A percentile compares a stretch with the other conserved stretches of the same genome.
phyloP scores from a whole-genome alignment of 768 basidiomycete species.

The Russula virescens region DNA sequence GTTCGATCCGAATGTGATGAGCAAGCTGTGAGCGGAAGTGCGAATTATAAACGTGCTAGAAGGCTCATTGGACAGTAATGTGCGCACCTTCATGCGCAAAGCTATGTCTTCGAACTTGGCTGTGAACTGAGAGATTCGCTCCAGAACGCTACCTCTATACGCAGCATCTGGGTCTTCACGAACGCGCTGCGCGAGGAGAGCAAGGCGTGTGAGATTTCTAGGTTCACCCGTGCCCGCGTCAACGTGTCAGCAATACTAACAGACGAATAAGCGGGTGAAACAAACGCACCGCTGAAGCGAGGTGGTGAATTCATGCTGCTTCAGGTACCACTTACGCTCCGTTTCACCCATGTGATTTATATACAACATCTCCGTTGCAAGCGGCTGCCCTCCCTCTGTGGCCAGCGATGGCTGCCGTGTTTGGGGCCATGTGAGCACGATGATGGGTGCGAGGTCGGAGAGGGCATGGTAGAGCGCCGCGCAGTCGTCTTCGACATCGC shows the following conservation, averaged over 20 bases:
- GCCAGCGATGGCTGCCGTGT: slow-evolving; percentile 9
- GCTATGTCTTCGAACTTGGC: slow-evolving; percentile 16
- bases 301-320: slow-evolving; percentile 20
- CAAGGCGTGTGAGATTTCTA: slow-evolving; percentile 17
- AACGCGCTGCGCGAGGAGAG: slow-evolving; percentile 17
- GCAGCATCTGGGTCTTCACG: slow-evolving; percentile 16
- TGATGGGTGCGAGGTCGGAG: slow-evolving; percentile 3
- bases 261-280: background rate
- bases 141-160: slow-evolving; percentile 7
- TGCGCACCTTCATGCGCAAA: slow-evolving; percentile 15
- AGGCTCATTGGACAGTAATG: background rate
- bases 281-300: slow-evolving; percentile 15
- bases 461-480: background rate
- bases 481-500: slow-evolving; percentile 3
- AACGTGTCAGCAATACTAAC: background rate
- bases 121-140: slow-evolving; percentile 17
- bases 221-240: background rate
- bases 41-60: background rate
- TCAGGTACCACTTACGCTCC: slow-evolving; percentile 18
- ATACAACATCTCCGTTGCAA: background rate
- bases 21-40: slow-evolving; percentile 1
- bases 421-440: slow-evolving; percentile 11
- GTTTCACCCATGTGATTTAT: slow-evolving; percentile 6
- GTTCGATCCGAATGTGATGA: slow-evolving; percentile 13
- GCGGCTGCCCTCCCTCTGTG: slow-evolving; percentile 15